Evolutionary conservation across 495 filamentous ascomycete species (phyloP).

Genomic region (Aspergillus biplanus): DNA sequence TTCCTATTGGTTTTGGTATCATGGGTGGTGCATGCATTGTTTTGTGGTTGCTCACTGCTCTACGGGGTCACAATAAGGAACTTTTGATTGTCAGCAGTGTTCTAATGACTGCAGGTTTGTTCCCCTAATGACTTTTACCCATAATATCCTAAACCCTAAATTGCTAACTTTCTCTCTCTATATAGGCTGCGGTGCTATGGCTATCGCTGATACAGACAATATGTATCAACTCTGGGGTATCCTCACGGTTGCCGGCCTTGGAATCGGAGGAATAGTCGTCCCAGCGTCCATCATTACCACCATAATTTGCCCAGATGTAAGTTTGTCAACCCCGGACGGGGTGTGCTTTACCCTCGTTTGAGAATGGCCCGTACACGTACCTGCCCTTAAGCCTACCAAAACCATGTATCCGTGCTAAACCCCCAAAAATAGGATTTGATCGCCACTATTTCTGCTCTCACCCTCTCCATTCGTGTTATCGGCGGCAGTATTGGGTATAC

Average conservation of each 20-base stretch:
- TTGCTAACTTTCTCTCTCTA: slow-evolving; percentile 14
- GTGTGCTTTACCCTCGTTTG: no score
- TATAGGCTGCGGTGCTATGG: slow-evolving; percentile 63
- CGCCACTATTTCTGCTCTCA: slow-evolving; percentile 74
- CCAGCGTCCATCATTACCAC: slow-evolving; percentile 72
- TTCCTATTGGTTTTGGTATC: slow-evolving; percentile 68
- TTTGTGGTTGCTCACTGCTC: slow-evolving; percentile 60
- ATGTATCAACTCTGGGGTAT: slow-evolving; percentile 63
- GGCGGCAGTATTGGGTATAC: slow-evolving; percentile 73
- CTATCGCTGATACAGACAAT: slow-evolving; percentile 61
- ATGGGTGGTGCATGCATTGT: slow-evolving; percentile 65
- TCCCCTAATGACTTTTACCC: background rate
- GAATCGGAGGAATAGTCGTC: slow-evolving; percentile 75
- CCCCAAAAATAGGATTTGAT: slow-evolving; percentile 58
- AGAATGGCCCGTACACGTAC: background rate
- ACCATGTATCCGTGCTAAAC: background rate
- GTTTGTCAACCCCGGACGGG: background rate
- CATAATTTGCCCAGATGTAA: slow-evolving; percentile 69
- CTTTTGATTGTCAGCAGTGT: slow-evolving; percentile 64
- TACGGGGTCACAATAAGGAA: slow-evolving; percentile 65
- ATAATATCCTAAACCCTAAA: background rate
- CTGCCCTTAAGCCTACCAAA: background rate
- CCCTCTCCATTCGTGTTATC: slow-evolving; percentile 71
- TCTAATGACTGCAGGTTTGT: slow-evolving; percentile 68
- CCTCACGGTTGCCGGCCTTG: slow-evolving; percentile 65